Evolutionary conservation across 2,329 filamentous ascomycete species (phyloP).

Genomic region (Cytospora leucostoma): DNA sequence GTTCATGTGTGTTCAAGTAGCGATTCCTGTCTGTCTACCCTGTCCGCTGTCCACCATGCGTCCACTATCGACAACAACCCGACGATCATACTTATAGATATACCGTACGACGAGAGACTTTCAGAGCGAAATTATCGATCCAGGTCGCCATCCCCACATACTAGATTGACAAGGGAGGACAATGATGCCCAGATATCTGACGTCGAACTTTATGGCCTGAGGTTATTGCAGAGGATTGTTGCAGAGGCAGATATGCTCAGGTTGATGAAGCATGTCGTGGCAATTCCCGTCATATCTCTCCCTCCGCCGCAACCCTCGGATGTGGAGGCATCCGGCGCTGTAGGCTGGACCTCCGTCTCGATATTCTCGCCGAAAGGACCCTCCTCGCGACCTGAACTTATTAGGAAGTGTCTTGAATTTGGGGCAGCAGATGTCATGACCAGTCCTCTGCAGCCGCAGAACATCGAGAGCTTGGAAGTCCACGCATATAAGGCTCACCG

Average conservation of each 20-base stretch:
- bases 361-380: conserved; percentile 4
- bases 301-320: conserved; percentile 11
- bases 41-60: conserved; percentile 55
- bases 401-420: conserved; percentile 72
- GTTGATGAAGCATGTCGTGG: conserved; percentile 57
- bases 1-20: conserved; percentile 58
- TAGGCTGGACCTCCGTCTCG: conserved; percentile 13
- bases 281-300: conserved; percentile 52
- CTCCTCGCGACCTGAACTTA: conserved; percentile 19
- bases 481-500: conserved; percentile 83
- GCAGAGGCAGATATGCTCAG: conserved; percentile 59
- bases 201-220: conserved; percentile 57
- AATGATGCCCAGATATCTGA: conserved; percentile 43
- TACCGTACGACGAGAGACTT: conserved; percentile 52
- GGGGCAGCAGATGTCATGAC: conserved; percentile 85
- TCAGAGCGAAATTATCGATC: conserved; percentile 40
- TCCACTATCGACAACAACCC: conserved; percentile 56
- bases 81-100: conserved; percentile 59
- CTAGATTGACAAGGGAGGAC: conserved; percentile 38
- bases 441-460: conserved; percentile 73
- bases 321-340: conserved; percentile 6
- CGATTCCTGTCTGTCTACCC: conserved; percentile 53
- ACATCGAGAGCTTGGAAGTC: conserved; percentile 74
- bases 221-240: conserved; percentile 57
- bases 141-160: conserved; percentile 49